Conservation (phyloP, 2,329 filamentous ascomycete species). For the Fusarium lateritium region DNA sequence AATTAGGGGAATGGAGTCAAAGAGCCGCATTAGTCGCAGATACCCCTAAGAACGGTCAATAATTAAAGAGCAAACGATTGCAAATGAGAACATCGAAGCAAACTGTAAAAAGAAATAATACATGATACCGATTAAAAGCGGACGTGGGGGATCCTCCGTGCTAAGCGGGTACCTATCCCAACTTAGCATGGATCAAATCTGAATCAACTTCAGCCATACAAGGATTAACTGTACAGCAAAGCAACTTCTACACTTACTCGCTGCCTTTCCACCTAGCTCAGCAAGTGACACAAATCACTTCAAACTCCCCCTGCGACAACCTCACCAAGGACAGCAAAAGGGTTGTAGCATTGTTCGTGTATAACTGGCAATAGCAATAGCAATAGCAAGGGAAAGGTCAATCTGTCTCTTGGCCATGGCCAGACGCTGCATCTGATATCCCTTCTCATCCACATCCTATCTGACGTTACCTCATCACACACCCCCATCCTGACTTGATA, state of each 20-base stretch:
- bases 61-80: neutral
- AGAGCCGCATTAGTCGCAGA: neutral
- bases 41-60: no score
- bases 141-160: slow-evolving; percentile 20
- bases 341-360: neutral
- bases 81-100: neutral
- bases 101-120: neutral
- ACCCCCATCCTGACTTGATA: neutral
- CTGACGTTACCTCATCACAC: neutral
- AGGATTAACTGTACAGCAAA: slow-evolving; percentile 32
- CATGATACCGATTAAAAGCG: neutral
- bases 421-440: slow-evolving; percentile 28
- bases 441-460: slow-evolving; percentile 9
- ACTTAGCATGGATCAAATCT: slow-evolving; percentile 4
- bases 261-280: slow-evolving; percentile 3
- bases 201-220: slow-evolving; percentile 36
- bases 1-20: neutral
- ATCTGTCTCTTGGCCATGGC: slow-evolving; percentile 25
- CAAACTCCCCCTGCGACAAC: slow-evolving; percentile 18
- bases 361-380: neutral
- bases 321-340: slow-evolving; percentile 9
- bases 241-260: slow-evolving; percentile 9
- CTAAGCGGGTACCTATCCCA: slow-evolving; percentile 25
- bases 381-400: slow-evolving; percentile 1
- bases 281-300: slow-evolving; percentile 37